A percentile compares a stretch with the other conserved stretches of the same genome.
Conservation (phyloP, 352 stramenopile genomes). For the Phytophthora quininea region DNA sequence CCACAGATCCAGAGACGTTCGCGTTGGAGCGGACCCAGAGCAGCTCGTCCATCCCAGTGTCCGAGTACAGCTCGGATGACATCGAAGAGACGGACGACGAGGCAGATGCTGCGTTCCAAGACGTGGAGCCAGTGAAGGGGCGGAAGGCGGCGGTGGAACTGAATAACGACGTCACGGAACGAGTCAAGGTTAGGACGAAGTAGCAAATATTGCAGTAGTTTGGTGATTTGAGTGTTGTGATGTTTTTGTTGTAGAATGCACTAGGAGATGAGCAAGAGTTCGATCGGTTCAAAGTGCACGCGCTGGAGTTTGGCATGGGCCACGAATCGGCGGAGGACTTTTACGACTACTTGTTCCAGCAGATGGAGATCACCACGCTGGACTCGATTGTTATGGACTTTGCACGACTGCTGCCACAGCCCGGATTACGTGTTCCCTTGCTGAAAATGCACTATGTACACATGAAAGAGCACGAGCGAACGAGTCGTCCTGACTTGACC, state of each 20-base stretch:
- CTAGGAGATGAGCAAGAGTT: conserved; percentile 68
- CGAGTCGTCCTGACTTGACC: conserved; percentile 34
- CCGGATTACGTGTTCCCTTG: conserved; percentile 63
- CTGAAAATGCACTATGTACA: conserved; percentile 72
- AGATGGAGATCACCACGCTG: conserved; percentile 62
- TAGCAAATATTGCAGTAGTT: neutral
- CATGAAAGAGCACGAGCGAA: conserved; percentile 35
- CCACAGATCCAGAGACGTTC: conserved; percentile 49
- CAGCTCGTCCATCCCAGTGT: conserved; percentile 48
- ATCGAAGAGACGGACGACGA: conserved; percentile 58
- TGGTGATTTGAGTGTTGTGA: neutral
- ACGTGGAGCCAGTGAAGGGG: conserved; percentile 78
- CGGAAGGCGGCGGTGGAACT: conserved; percentile 75
- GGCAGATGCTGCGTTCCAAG: conserved; percentile 53
- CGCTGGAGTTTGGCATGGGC: conserved; percentile 74
- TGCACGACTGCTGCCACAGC: conserved; percentile 69
- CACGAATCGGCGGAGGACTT: conserved; percentile 70
- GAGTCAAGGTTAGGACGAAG: conserved; percentile 47
- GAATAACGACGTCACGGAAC: conserved; percentile 79
- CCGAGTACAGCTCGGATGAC: conserved; percentile 62
- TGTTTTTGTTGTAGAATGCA: conserved; percentile 19
- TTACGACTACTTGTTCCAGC: conserved; percentile 63
- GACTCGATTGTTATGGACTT: conserved; percentile 84
- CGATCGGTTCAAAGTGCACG: conserved; percentile 78
- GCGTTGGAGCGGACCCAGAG: conserved; percentile 45